Conservation (phyloP, 768 basidiomycete species). For the Boletus barrowsii region DNA sequence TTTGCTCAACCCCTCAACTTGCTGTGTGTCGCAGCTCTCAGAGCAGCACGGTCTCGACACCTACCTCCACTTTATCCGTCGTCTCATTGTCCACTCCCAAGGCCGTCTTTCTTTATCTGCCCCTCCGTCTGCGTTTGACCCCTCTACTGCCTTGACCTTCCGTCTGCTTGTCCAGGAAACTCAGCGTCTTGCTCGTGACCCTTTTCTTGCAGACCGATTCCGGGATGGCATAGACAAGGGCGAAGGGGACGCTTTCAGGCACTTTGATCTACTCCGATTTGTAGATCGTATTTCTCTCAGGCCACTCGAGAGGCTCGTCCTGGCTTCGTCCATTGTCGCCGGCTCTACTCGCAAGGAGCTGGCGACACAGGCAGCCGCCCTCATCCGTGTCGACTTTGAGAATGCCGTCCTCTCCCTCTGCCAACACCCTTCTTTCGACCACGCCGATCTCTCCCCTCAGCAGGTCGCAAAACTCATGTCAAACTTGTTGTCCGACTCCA, state of each 20-base stretch:
- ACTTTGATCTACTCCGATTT: conserved; percentile 82
- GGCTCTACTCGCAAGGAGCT: conserved; percentile 60
- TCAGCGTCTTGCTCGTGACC: conserved; percentile 86
- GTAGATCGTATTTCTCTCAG: conserved; percentile 77
- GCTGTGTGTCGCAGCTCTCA: conserved; percentile 62
- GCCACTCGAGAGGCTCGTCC: conserved; percentile 74
- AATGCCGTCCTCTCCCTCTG: conserved; percentile 72
- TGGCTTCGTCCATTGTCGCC: conserved; percentile 71
- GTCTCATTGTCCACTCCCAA: conserved; percentile 88
- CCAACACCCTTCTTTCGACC: conserved; percentile 79
- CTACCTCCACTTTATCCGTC: conserved; percentile 95
- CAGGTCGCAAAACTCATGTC: conserved; percentile 79
- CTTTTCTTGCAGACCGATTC: conserved; percentile 86
- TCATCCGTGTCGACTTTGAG: conserved; percentile 78
- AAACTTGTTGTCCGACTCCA: conserved; percentile 71
- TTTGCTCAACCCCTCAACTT: conserved; percentile 9
- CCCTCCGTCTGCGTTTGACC: conserved; percentile 64
- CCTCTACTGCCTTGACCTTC: conserved; percentile 77
- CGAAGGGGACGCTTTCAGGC: conserved; percentile 78
- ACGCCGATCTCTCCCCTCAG: conserved; percentile 68
- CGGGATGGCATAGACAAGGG: conserved; percentile 87
- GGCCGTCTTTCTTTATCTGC: conserved; percentile 58
- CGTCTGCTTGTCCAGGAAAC: conserved; percentile 85
- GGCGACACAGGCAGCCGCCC: conserved; percentile 53
- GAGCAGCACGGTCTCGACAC: conserved; percentile 97